A percentile compares a stretch with the other conserved stretches of the same genome.
Evolutionary conservation across 2,329 filamentous ascomycete species (phyloP).

Genomic region (Dactylellina parvicollis): DNA sequence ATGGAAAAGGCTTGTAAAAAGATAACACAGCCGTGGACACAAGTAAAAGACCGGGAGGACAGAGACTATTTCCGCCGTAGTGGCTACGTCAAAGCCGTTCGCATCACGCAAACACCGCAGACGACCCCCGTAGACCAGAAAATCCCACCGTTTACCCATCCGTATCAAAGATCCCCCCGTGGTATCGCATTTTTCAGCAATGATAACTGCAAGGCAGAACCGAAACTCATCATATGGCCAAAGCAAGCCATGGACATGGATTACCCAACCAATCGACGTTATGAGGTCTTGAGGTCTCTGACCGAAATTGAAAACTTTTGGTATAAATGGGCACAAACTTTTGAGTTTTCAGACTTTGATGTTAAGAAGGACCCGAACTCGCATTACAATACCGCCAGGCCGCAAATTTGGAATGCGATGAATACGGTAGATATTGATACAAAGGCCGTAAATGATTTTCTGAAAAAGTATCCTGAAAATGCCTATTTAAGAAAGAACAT

Average conservation of each 20-base stretch:
- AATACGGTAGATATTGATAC: constrained; percentile 4
- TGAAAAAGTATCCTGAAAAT: constrained; percentile 22
- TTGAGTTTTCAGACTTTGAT: constrained; percentile 50
- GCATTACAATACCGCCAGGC: constrained; percentile 38
- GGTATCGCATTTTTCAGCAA: constrained; percentile 46
- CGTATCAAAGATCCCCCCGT: constrained; percentile 32
- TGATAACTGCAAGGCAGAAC: constrained; percentile 33
- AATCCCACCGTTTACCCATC: constrained; percentile 34
- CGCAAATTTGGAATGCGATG: constrained; percentile 2
- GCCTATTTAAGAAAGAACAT: constrained; percentile 14
- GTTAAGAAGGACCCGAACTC: constrained; percentile 49
- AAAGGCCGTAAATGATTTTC: not conserved
- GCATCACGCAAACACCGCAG: constrained; percentile 43
- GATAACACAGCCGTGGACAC: constrained; percentile 38
- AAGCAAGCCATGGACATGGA: constrained; percentile 44
- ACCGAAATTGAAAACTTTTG: constrained; percentile 32
- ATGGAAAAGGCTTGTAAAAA: constrained; percentile 44
- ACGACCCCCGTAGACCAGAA: constrained; percentile 4
- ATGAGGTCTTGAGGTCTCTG: constrained; percentile 13
- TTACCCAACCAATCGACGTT: constrained; percentile 24
- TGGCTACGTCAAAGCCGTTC: constrained; percentile 44
- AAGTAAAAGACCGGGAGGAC: constrained; percentile 26
- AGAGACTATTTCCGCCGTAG: constrained; percentile 36
- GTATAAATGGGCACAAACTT: constrained; percentile 38
- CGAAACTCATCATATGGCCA: constrained; percentile 48